These are phyloP conservation scores for Grifola frondosa DNA, from an alignment of 1,284 basidiomycete genomes.

Conservation along the genomic window DNA sequence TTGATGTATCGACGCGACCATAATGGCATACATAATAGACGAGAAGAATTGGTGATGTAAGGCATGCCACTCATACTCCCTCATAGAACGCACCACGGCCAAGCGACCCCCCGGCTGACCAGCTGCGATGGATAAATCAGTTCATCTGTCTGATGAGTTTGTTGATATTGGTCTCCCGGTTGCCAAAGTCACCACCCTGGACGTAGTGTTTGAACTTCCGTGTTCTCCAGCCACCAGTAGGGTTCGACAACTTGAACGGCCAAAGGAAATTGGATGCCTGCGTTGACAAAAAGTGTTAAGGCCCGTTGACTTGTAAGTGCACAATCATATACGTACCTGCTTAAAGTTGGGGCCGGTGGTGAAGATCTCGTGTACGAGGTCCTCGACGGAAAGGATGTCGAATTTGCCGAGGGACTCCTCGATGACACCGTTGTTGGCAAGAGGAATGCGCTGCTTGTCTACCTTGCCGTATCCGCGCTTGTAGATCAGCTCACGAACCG, in stretches of 20 bases:
- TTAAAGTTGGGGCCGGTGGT: constrained; percentile 99
- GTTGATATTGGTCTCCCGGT: constrained; percentile 97
- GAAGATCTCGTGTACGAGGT: constrained; percentile 97
- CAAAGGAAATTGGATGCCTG: constrained; percentile 93
- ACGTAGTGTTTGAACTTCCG: constrained; percentile 97
- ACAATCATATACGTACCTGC: constrained; percentile 58
- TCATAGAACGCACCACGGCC: too few relatives aligned
- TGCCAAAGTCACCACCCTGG: constrained; percentile 94
- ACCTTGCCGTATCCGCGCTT: constrained; percentile 99
- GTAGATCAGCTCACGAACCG: constrained; percentile 97
- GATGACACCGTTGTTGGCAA: constrained; percentile 93
- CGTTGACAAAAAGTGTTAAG: neutral
- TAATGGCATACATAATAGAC: constrained; percentile 24
- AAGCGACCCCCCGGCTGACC: constrained; percentile 25
- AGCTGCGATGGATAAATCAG: constrained; percentile 39
- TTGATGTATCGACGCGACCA: constrained; percentile 16
- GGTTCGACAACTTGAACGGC: constrained; percentile 99
- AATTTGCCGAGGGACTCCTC: constrained; percentile 91
- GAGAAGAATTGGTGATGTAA: constrained; percentile 20
- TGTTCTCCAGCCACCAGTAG: constrained; percentile 95
- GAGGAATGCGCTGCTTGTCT: constrained; percentile 95
- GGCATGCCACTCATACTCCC: constrained; percentile 41
- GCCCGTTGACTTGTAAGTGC: constrained; percentile 2
- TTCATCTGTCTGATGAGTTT: constrained; percentile 98
- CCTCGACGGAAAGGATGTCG: constrained; percentile 97